Percentiles rank a stretch among this genome's conserved stretches.
These are phyloP conservation scores for Amoebophrya sp. DNA, from an alignment of 169 alveolate genomes.

Conservation along the genomic window DNA sequence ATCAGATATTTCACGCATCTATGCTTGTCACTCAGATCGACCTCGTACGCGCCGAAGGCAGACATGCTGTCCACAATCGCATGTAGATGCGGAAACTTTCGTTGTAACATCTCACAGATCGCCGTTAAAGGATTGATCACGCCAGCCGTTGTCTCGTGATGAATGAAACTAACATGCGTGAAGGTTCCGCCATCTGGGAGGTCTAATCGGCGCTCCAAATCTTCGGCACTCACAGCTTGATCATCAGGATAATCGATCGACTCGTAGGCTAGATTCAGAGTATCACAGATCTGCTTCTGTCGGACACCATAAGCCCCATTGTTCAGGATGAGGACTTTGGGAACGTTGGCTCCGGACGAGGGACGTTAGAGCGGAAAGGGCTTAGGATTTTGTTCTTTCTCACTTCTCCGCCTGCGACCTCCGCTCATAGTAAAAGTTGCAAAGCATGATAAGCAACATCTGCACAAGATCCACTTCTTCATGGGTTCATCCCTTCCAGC, in stretches of 20 bases:
- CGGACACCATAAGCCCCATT: conserved; percentile 61
- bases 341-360: conserved; percentile 38
- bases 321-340: conserved; percentile 46
- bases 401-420: too few relatives aligned
- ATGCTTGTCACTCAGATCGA: too few relatives aligned
- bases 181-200: conserved; percentile 49
- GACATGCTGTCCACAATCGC: conserved; percentile 58
- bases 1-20: too few relatives aligned
- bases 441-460: neutral
- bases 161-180: conserved; percentile 56
- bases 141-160: conserved; percentile 62
- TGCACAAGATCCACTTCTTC: neutral
- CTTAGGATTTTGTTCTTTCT: too few relatives aligned
- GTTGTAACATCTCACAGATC: conserved; percentile 38
- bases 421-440: too few relatives aligned
- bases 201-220: conserved; percentile 36
- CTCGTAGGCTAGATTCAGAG: conserved; percentile 39
- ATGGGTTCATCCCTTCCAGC: neutral
- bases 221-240: conserved; percentile 34
- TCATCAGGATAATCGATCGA: conserved; percentile 50
- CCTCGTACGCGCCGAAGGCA: conserved; percentile 56
- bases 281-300: conserved; percentile 50
- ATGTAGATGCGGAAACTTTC: conserved; percentile 33
- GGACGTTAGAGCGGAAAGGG: neutral
- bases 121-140: conserved; percentile 43